Base-by-base conservation (phyloP, 2,329 filamentous ascomycete species). In the Botrytis deweyae region DNA sequence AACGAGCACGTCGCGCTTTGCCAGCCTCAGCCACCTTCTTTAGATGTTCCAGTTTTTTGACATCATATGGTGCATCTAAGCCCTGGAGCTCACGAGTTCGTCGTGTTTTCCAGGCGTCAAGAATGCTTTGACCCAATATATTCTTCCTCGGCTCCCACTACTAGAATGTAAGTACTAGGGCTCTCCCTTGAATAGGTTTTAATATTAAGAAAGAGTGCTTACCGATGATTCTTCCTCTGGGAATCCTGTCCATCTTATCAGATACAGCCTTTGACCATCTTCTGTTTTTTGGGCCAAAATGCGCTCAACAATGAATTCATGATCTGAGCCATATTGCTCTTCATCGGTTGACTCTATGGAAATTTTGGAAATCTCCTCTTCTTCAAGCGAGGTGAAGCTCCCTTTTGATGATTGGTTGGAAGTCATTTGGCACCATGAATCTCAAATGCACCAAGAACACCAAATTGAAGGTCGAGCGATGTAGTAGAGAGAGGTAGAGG, bases 231-330 rank as follows among this genome's bases (percentile, higher is more conserved):
- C 81, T n/a, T 88, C 80, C 8, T 89, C 75, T 1, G 85, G 83
- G 78, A 91, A 94, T 2, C 84, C 86, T 40, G 84, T 83, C 92
- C 91, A 94, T 74, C 88, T 86, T 36, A 93, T 86, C 1, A 94
- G 85, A 78, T 89, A 93, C 38, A 83, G 77, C 42, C 78, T 81
- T 25, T 79, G 78, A 8, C 81, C 82, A 7, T 83, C 76, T 6
- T 79, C 75, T 1, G 77, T 75, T 22, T 82, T 82, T 77, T 90
- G 85, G 0, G 84, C 84, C 29, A 89, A 80, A 49, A 92, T 84
- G 25, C 82, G 81, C 62, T 90, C 87, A 6, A 81, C 80, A 3
- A 70, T 70, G 73, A 78, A 81, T 46, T 77, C 76, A 16, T 76
- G 87, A n/a, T 77, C 75, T 18, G 70, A 55, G 25, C 59, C 42